Percentiles rank a stretch among this genome's conserved stretches.
Evolutionary conservation across 1,139 yeast genomes (phyloP).

Genomic region (Geotrichum australiense): DNA sequence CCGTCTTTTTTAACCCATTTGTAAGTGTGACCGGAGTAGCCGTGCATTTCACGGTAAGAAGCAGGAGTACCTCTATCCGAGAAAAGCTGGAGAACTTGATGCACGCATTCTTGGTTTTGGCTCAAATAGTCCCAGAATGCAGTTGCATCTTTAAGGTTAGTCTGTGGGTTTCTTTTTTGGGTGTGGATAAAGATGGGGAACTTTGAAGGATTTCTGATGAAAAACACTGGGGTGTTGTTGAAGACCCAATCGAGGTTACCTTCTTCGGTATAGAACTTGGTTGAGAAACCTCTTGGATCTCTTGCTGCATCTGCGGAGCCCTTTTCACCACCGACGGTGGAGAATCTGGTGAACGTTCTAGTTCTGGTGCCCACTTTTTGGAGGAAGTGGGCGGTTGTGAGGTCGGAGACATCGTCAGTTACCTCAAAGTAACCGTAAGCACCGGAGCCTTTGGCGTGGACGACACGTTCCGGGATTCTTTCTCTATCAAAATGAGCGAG

Average conservation of each 20-base stretch:
- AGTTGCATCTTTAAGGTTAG: conserved; percentile 68
- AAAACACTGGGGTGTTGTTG: conserved; percentile 86
- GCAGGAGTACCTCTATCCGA: conserved; percentile 71
- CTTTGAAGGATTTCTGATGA: conserved; percentile 78
- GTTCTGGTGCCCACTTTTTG: conserved; percentile 72
- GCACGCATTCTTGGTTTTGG: conserved; percentile 55
- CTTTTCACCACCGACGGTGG: conserved; percentile 83
- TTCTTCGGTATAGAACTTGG: conserved; percentile 79
- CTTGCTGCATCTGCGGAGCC: conserved; percentile 84
- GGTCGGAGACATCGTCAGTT: conserved; percentile 73
- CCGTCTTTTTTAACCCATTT: conserved; percentile 62
- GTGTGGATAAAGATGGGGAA: conserved; percentile 88
- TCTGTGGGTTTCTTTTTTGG: conserved; percentile 76
- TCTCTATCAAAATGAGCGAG: conserved; percentile 82
- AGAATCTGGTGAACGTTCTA: conserved; percentile 65
- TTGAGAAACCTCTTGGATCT: conserved; percentile 84
- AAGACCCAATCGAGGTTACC: conserved; percentile 85
- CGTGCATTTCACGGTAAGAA: conserved; percentile 58
- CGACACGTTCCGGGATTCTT: conserved; percentile 84
- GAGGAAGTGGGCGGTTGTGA: conserved; percentile 64
- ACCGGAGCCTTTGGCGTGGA: conserved; percentile 87
- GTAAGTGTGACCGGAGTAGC: conserved; percentile 71
- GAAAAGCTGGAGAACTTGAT: conserved; percentile 57
- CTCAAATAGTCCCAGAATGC: conserved; percentile 66
- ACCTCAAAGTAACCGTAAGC: conserved; percentile 76